phyloP scores from a whole-genome alignment of 2,329 filamentous ascomycete genomes.

The Fusarium aywerte region DNA sequence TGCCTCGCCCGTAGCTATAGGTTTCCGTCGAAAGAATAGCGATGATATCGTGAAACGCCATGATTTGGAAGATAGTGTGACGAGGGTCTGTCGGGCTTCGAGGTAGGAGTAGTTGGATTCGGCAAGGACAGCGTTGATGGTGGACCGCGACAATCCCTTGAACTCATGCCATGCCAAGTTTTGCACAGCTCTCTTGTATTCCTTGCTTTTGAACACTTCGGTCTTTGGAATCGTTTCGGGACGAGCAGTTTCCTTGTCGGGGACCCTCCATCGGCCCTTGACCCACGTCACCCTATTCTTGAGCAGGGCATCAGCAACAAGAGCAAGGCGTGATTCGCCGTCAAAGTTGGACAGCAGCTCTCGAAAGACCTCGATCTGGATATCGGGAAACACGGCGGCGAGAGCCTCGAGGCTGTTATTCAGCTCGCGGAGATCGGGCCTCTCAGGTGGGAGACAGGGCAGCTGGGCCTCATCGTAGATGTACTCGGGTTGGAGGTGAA shows the following conservation, averaged over 20 bases:
- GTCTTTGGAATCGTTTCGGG: conserved; percentile 61
- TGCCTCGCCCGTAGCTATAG: conserved; percentile 62
- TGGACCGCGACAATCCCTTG: conserved; percentile 75
- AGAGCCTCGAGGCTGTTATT: conserved; percentile 76
- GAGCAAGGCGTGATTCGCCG: conserved; percentile 78
- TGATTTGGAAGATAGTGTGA: conserved; percentile 75
- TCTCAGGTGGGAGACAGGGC: conserved; percentile 59
- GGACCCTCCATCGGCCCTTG: conserved; percentile 71
- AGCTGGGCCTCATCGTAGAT: conserved; percentile 69
- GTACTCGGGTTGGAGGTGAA: conserved; percentile 55
- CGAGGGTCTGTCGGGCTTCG: conserved; percentile 74
- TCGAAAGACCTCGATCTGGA: conserved; percentile 84
- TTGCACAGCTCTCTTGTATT: conserved; percentile 76
- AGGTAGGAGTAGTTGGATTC: conserved; percentile 85
- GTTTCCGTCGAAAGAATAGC: conserved; percentile 74
- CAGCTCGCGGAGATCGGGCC: conserved; percentile 73
- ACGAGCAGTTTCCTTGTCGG: conserved; percentile 51
- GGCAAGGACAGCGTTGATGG: conserved; percentile 81
- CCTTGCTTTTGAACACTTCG: conserved; percentile 74
- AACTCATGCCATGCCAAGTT: conserved; percentile 79
- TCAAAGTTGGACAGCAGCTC: conserved; percentile 82
- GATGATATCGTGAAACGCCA: conserved; percentile 81
- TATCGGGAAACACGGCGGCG: conserved; percentile 78
- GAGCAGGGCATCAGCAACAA: conserved; percentile 80
- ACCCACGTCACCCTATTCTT: conserved; percentile 77